Percentiles rank a stretch among this genome's conserved stretches.
Conservation (phyloP, 176 grass and related monocot species). For the Thinopyrum elongatum region DNA sequence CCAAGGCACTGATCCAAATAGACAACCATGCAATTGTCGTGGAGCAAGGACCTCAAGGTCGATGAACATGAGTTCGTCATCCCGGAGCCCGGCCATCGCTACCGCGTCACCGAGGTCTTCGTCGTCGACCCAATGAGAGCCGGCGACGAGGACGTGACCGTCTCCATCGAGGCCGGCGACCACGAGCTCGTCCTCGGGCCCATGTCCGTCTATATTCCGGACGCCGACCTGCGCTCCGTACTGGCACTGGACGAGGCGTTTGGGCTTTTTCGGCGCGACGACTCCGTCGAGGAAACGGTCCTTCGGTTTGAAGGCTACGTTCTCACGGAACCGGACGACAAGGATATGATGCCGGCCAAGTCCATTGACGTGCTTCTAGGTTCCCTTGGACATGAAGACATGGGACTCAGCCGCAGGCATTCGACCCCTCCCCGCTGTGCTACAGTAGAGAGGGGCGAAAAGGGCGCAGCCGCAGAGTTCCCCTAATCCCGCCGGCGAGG, state of each 20-base stretch:
- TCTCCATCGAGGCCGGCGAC: not conserved
- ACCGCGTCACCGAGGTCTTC: not conserved
- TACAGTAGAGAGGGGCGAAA: too few species aligned
- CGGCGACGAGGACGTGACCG: not conserved
- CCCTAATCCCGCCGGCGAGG: too few species aligned
- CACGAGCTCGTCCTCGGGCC: not conserved
- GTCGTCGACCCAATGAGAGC: not conserved
- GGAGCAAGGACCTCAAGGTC: not conserved
- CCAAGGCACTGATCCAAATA: too few species aligned
- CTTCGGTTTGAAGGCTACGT: not conserved
- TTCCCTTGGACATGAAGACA: too few species aligned
- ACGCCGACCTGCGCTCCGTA: not conserved
- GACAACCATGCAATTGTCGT: not conserved
- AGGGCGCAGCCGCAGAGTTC: too few species aligned
- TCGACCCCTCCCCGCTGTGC: too few species aligned
- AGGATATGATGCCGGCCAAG: not conserved
- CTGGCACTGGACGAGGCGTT: not conserved
- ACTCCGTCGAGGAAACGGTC: not conserved
- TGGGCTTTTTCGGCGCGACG: not conserved
- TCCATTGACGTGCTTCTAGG: too few species aligned
- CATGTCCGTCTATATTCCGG: not conserved
- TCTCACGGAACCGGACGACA: not conserved
- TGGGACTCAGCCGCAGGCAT: too few species aligned
- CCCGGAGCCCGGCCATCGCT: not conserved
- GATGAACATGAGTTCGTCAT: not conserved